A percentile compares a stretch with the other conserved stretches of the same genome.
Conservation (phyloP, 371 early-diverging fungal species). For the Syncephalis fuscata region DNA sequence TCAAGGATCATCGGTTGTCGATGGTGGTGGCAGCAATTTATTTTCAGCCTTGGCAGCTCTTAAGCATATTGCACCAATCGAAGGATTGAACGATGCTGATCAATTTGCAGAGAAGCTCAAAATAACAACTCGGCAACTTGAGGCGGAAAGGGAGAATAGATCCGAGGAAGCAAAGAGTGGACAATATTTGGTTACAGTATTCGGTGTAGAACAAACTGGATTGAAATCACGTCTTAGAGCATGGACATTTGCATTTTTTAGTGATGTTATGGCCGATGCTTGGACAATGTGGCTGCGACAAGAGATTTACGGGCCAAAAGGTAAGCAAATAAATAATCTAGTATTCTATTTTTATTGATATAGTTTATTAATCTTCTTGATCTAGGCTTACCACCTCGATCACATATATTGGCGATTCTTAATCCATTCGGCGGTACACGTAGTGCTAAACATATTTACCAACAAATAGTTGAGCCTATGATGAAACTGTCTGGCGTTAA, state of each 20-base stretch:
- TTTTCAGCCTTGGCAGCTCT: no score
- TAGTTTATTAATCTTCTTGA: background rate
- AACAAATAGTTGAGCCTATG: background rate
- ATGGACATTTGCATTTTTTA: background rate
- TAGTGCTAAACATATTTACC: background rate
- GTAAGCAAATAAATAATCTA: background rate
- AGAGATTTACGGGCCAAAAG: background rate
- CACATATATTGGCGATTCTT: background rate
- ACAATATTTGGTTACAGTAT: background rate
- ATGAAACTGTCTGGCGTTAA: background rate
- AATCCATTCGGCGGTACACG: background rate
- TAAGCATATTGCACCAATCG: no score
- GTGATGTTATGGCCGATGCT: background rate
- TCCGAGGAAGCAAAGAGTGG: no score
- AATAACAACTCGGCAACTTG: no score
- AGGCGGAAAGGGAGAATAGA: no score
- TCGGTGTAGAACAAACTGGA: background rate
- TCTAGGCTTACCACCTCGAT: background rate
- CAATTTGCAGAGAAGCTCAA: no score
- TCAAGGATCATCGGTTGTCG: no score
- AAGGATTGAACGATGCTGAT: no score
- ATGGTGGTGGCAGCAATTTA: no score
- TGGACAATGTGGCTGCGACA: background rate
- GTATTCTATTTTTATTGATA: background rate
- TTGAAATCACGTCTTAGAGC: background rate